A percentile compares a stretch with the other conserved stretches of the same genome.
phyloP scores from a whole-genome alignment of 768 basidiomycete genomes.

The Pisolithus albus region DNA sequence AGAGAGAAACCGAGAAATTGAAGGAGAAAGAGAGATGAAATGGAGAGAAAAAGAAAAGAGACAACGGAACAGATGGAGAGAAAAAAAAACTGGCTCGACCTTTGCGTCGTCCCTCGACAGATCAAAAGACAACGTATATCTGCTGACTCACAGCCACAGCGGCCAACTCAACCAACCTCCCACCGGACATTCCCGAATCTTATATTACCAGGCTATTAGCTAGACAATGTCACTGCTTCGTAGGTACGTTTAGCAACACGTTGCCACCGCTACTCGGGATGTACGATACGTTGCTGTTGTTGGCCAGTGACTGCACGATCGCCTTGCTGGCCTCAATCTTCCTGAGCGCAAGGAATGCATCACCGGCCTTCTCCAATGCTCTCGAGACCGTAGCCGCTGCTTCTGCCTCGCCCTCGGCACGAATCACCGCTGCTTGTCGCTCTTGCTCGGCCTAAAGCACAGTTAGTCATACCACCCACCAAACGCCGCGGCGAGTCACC shows the following conservation, averaged over 20 bases:
- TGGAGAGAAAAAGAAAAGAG: conserved; percentile 27
- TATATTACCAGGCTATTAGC: no score
- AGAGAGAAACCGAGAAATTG: conserved; percentile 30
- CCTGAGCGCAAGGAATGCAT: conserved; percentile 90
- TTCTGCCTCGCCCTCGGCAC: conserved; percentile 98
- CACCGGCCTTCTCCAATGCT: conserved; percentile 89
- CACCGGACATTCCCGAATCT: conserved; percentile 15
- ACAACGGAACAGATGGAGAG: conserved; percentile 15
- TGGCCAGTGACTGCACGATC: conserved; percentile 78
- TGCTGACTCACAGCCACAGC: conserved; percentile 17
- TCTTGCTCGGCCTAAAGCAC: conserved; percentile 91
- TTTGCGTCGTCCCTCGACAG: conserved; percentile 18
- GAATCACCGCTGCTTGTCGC: conserved; percentile 94
- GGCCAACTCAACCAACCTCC: neutral
- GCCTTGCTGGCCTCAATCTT: conserved; percentile 99
- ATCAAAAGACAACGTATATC: conserved; percentile 16
- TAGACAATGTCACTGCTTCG: conserved; percentile 33
- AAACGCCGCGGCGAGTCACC: conserved; percentile 36
- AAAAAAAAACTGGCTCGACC: conserved; percentile 13
- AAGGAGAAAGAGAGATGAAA: conserved; percentile 28
- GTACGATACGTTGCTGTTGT: conserved; percentile 82
- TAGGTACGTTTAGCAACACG: conserved; percentile 78
- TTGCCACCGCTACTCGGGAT: conserved; percentile 76
- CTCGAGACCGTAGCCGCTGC: conserved; percentile 89
- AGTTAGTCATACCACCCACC: conserved; percentile 13